These are phyloP conservation scores for Sugiyamaella chiloensis DNA, from an alignment of 805 yeast species.

Conservation along the genomic window DNA sequence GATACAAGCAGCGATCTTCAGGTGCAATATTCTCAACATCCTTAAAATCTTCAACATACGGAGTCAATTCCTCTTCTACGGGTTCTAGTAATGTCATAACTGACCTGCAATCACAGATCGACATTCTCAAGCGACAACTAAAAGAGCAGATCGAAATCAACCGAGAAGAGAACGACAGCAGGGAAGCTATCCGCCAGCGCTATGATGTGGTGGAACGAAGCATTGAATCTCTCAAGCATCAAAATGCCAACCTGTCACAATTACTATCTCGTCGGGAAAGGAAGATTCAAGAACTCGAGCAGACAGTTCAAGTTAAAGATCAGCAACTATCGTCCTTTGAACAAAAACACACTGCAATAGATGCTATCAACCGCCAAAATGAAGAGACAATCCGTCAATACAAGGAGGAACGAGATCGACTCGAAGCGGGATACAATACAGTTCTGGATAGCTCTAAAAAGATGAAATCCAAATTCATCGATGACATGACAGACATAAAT, in stretches of 20 bases:
- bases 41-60: background rate
- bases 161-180: slow-evolving; percentile 52
- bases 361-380: slow-evolving; percentile 7
- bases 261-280: slow-evolving; percentile 68
- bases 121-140: slow-evolving; percentile 50
- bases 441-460: slow-evolving; percentile 51
- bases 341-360: slow-evolving; percentile 3
- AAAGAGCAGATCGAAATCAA: slow-evolving; percentile 38
- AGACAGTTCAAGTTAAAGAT: slow-evolving; percentile 35
- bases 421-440: slow-evolving; percentile 49
- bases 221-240: slow-evolving; percentile 55
- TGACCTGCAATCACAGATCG: slow-evolving; percentile 47
- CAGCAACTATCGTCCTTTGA: slow-evolving; percentile 9
- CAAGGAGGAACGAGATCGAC: slow-evolving; percentile 50
- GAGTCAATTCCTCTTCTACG: background rate
- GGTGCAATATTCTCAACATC: background rate
- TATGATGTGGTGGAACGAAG: slow-evolving; percentile 21
- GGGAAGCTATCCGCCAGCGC: slow-evolving; percentile 37
- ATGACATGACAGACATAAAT: slow-evolving; percentile 42
- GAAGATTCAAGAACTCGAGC: slow-evolving; percentile 63
- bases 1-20: slow-evolving; percentile 2
- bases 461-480: slow-evolving; percentile 56
- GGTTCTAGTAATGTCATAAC: slow-evolving; percentile 32
- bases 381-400: slow-evolving; percentile 31
- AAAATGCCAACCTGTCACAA: slow-evolving; percentile 69